These are phyloP conservation scores for Evansstolkia leycettana DNA, from an alignment of 495 filamentous ascomycete genomes.

Conservation along the genomic window DNA sequence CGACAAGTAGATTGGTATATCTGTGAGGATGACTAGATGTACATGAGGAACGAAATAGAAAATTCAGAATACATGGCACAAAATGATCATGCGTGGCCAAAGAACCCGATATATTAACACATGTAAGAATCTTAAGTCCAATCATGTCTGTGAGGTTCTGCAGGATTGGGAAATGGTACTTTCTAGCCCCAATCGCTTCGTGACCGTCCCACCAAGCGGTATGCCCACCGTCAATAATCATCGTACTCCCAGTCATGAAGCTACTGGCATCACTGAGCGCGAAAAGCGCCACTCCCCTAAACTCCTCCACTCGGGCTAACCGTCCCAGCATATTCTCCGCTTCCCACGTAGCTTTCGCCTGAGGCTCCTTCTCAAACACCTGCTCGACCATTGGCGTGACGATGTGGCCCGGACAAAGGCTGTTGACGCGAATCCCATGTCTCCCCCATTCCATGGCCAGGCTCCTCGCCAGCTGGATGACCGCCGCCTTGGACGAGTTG, in stretches of 20 bases:
- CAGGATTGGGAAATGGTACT: background rate
- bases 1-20: no score
- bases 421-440: conserved; percentile 56
- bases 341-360: conserved; percentile 47
- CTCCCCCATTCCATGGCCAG: conserved; percentile 64
- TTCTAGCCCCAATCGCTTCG: no score
- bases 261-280: conserved; percentile 52
- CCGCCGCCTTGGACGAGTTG: conserved; percentile 58
- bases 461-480: conserved; percentile 50
- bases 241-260: conserved; percentile 57
- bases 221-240: conserved; percentile 53
- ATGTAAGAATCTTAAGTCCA: no score
- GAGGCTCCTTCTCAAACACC: conserved; percentile 54
- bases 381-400: conserved; percentile 58
- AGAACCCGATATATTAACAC: background rate
- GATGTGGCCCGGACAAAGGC: conserved; percentile 57
- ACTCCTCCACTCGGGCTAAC: conserved; percentile 51
- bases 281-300: conserved; percentile 49
- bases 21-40: no score
- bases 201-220: conserved; percentile 45
- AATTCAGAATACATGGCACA: no score
- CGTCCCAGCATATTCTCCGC: conserved; percentile 59
- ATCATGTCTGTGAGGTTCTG: no score
- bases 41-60: no score
- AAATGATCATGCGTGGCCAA: no score